phyloP scores from a whole-genome alignment of 192 early-diverging fungal species.

The Rhizophagus prolifer region DNA sequence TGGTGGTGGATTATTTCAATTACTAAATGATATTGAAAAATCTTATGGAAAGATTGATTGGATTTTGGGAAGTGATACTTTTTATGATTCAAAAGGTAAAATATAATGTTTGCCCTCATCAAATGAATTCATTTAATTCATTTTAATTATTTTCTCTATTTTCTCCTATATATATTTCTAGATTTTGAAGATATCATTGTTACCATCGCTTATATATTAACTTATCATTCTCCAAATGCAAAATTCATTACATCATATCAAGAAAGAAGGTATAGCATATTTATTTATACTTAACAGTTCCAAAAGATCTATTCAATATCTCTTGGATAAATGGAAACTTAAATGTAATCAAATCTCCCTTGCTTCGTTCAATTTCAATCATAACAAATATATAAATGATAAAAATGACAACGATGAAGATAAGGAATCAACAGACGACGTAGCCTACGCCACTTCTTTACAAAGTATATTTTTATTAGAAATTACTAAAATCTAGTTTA shows the following conservation, averaged over 20 bases:
- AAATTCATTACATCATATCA: slow-evolving; percentile 74
- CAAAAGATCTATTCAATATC: slow-evolving; percentile 23
- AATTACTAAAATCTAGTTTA: slow-evolving; percentile 4
- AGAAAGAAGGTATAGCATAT: slow-evolving; percentile 49
- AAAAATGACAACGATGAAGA: background rate
- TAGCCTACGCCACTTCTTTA: background rate
- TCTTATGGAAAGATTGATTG: slow-evolving; percentile 39
- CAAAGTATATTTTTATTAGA: slow-evolving; percentile 17
- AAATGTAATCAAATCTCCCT: slow-evolving; percentile 16
- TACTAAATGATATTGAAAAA: slow-evolving; percentile 34
- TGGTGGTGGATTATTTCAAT: slow-evolving; percentile 38
- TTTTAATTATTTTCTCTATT: background rate
- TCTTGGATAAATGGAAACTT: slow-evolving; percentile 28
- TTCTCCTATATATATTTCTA: slow-evolving; percentile 18
- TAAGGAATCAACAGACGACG: background rate
- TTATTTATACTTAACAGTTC: background rate
- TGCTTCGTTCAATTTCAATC: slow-evolving; percentile 14
- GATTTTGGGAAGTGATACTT: slow-evolving; percentile 57
- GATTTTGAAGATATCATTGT: slow-evolving; percentile 68
- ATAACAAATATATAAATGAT: slow-evolving; percentile 26
- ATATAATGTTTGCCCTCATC: background rate
- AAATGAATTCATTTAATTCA: background rate
- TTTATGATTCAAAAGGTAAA: slow-evolving; percentile 57
- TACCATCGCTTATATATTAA: slow-evolving; percentile 60
- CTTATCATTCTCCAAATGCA: slow-evolving; percentile 49